Conservation (phyloP, 1,284 basidiomycete species). For the Xerocomus amazonicus region DNA sequence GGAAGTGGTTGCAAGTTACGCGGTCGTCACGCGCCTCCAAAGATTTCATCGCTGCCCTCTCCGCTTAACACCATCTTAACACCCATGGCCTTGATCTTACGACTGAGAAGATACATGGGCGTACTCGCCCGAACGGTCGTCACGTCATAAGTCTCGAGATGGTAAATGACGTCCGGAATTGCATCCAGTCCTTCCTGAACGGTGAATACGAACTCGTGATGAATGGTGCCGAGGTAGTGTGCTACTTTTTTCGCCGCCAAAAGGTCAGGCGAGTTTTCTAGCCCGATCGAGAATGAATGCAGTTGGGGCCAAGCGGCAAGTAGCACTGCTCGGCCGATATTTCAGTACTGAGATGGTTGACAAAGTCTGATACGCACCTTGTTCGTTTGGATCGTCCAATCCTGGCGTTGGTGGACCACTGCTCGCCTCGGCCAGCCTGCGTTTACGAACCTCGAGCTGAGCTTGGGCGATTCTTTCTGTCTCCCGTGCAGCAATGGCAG, state of each 20-base stretch:
- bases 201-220: conserved; percentile 98
- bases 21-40: conserved; percentile 65
- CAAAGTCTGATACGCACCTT: conserved; percentile 40
- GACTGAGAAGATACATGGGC: conserved; percentile 94
- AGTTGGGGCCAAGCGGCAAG: conserved; percentile 93
- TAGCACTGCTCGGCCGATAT: conserved; percentile 43
- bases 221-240: conserved; percentile 89
- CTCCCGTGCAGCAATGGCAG: conserved; percentile 94
- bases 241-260: conserved; percentile 94
- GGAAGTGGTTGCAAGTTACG: not conserved
- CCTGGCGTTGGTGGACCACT: conserved; percentile 60
- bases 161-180: conserved; percentile 96
- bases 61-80: conserved; percentile 99
- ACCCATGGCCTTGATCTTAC: conserved; percentile 99
- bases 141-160: conserved; percentile 98
- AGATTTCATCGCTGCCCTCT: conserved; percentile 97
- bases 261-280: conserved; percentile 94
- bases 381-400: conserved; percentile 44
- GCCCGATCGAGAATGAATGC: conserved; percentile 97
- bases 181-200: conserved; percentile 98
- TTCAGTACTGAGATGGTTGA: not conserved
- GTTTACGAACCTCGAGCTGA: conserved; percentile 69
- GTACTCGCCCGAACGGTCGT: conserved; percentile 98
- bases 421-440: conserved; percentile 48
- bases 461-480: conserved; percentile 88